A percentile compares a stretch with the other conserved stretches of the same genome.
These are phyloP conservation scores for Magnolia kwangsiensis DNA, from an alignment of 164 flowering plant genomes.

Conservation along the genomic window DNA sequence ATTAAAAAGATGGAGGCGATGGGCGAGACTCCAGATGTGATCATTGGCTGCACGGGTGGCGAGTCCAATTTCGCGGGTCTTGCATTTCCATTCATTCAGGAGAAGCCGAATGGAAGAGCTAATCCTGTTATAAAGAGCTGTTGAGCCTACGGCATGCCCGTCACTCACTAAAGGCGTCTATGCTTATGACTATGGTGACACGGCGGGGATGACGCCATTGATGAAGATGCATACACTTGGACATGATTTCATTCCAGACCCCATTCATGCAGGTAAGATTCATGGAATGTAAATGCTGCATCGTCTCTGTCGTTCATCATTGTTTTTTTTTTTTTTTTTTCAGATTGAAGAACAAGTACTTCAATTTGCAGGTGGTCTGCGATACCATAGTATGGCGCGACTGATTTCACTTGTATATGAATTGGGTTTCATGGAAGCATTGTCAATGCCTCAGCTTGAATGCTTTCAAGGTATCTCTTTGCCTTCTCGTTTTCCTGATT, in stretches of 20 bases:
- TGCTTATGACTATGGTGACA: slow-evolving; percentile 93
- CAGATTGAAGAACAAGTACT: background rate
- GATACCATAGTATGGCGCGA: slow-evolving; percentile 99
- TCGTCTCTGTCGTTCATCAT: background rate
- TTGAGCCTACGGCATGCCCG: slow-evolving; percentile 95
- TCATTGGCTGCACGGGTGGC: slow-evolving; percentile 95
- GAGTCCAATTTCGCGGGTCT: slow-evolving; percentile 96
- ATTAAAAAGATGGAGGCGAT: slow-evolving; percentile 84
- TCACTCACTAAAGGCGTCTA: slow-evolving; percentile 87
- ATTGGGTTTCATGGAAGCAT: slow-evolving; percentile 81
- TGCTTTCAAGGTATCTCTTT: slow-evolving; percentile 72
- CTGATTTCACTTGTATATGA: slow-evolving; percentile 87
- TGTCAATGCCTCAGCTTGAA: slow-evolving; percentile 81
- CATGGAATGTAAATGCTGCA: background rate
- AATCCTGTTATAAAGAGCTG: slow-evolving; percentile 83
- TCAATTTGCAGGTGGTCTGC: slow-evolving; percentile 65
- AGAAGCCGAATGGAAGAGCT: slow-evolving; percentile 74
- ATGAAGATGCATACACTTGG: slow-evolving; percentile 99
- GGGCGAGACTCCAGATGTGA: slow-evolving; percentile 85
- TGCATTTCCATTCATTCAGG: slow-evolving; percentile 81
- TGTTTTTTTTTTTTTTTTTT: background rate
- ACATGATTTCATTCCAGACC: slow-evolving; percentile 94
- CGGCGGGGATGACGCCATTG: slow-evolving; percentile 90
- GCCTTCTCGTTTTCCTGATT: background rate
- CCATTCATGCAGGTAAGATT: slow-evolving; percentile 85